Evolutionary conservation across 1,139 yeast species (phyloP), one percentile per base, ranked within the genome.

Genomic region (Suhomyces kunorum): DNA sequence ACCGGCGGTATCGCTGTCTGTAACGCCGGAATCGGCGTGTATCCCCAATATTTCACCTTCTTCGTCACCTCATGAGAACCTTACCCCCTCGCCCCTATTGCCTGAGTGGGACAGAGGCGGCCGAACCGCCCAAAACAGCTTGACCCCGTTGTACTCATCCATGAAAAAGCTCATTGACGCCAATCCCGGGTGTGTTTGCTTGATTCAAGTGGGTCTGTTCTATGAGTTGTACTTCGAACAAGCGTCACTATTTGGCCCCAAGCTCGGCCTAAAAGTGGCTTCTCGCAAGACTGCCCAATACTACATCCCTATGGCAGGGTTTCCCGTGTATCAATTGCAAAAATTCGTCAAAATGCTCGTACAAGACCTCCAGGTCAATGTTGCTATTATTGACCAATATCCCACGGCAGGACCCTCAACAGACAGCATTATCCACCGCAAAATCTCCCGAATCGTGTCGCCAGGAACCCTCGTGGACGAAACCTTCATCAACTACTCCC

Each of bases 401-500:
- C 63, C 69, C 1, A 51, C 61, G 6, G 47, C 50, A 13, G 49
- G 49, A 13, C 49, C 51, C 6, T 44, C 53, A 7, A 50, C 54
- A 8, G 61, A 59, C 23, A 59, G 55, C 26, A 71, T 72, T 22
- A 76, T 82, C 28, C 80, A 76, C 39, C 68, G 99, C 30, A 81
- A 85, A 28, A 79, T 94, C 0, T 76, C 89, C 5, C 70, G 98
- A 33, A 80, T 90, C 6, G 79, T 92, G 1, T 84, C 97, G 0
- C 97, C 98, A 0, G 98, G 99, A 1, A 92, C 98, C 0, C 74
- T 92, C 37, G 77, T 90, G 9, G 96, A 88, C 53, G 98, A 92
- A 52, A 80, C 87, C 1, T 84, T 90, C 48, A 68, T 92, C 51
- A 85, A 89, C 54, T 80, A 79, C 45, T 79, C 78, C 47, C 75